Conservation (phyloP, 1,284 basidiomycete genomes). For the Boletus smithii region DNA sequence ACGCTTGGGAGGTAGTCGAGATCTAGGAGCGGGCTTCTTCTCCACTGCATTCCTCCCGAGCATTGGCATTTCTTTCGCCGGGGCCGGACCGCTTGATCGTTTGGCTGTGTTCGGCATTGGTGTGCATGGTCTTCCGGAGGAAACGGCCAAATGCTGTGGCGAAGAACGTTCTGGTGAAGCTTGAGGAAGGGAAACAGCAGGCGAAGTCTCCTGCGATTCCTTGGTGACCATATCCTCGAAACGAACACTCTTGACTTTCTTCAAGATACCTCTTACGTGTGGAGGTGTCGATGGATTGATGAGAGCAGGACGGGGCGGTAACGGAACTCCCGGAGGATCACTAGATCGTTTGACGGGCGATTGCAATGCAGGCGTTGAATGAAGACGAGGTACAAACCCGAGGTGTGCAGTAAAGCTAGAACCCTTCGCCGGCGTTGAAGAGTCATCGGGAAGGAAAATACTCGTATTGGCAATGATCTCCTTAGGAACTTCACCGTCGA, state of each 20-base stretch:
- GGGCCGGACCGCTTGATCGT: not conserved
- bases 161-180: slow-evolving; percentile 11
- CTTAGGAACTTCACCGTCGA: slow-evolving; percentile 1
- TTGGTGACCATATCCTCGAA: slow-evolving; percentile 25
- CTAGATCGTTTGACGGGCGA: slow-evolving; percentile 1
- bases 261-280: slow-evolving; percentile 31
- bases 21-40: slow-evolving; percentile 11
- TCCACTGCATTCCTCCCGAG: slow-evolving; percentile 1
- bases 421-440: slow-evolving; percentile 14
- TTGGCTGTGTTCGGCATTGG: slow-evolving; percentile 7
- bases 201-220: slow-evolving; percentile 1
- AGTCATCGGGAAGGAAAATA: slow-evolving; percentile 11
- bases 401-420: not conserved
- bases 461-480: slow-evolving; percentile 5
- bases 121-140: slow-evolving; percentile 14
- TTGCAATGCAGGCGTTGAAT: not conserved
- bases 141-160: slow-evolving; percentile 12
- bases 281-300: slow-evolving; percentile 28
- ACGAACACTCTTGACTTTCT: slow-evolving; percentile 34
- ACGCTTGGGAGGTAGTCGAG: slow-evolving; percentile 18
- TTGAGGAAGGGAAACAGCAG: not conserved
- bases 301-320: slow-evolving; percentile 33
- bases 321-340: slow-evolving; percentile 26
- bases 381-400: not conserved
- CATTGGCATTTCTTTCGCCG: slow-evolving; percentile 2